Base-by-base conservation (phyloP, 805 yeast genomes). In the Kluyveromyces wickerhamii region DNA sequence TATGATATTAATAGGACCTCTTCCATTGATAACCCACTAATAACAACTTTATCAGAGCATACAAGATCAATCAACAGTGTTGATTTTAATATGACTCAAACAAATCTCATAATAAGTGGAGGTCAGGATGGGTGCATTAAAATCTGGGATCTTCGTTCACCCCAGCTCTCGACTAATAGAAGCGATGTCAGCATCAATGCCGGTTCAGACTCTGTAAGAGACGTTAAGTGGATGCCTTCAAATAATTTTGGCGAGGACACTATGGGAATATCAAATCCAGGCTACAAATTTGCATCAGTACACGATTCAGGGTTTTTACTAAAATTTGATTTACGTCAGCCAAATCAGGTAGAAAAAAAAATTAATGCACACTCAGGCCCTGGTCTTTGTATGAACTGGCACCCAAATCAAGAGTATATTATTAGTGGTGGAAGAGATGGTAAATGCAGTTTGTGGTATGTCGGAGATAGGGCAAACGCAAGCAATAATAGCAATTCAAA, bases 361-460 rank as follows among this genome's bases (percentile, higher is more conserved):
- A 69, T 92, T 53, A 83, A 80, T 48, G 94, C 95, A 3, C 97
- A 89, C 53, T 73, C 86, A 2, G 95, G 95, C 0, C 94, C 95
- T 2, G 97, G 95, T 0, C 63, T 88, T 12, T 74, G 94, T 4
- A 57, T 92, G 4, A 87, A 85, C 48, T 87, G 95, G 78, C 95
- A 88, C 51, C 94, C 94, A 0, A 78, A 76, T 24, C 54, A 69
- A 23, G 95, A 88, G 42, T 83, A 79, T 48, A 71, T 92, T 14
- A 78, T 79, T 4, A 84, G 95, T 14, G 96, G 96, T 11, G 98
- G 98, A 6, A 69, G 96, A 48, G 98, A 92, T 58, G 79, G 81
- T 35, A 55, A 57, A 38, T 50, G 57, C 22, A 54, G 56, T 25
- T 37, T 55, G 10, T 58, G 63, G 63, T 52, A 55, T 31, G 41